Conservation (phyloP, 2,329 filamentous ascomycete genomes). For the Lecanosticta acicola region DNA sequence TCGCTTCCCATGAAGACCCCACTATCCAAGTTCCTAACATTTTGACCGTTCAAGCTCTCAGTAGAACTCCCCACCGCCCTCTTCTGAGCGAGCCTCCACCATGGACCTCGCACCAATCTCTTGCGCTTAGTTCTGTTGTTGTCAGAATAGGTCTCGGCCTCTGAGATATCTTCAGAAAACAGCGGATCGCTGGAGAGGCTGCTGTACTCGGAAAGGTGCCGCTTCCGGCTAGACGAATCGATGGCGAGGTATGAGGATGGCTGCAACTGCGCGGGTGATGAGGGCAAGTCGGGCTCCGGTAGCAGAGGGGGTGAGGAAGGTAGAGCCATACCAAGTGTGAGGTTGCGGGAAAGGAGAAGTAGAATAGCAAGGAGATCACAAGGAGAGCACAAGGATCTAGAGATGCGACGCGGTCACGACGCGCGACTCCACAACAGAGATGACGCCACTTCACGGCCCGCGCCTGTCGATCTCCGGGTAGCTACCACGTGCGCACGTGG, state of each 20-base stretch:
- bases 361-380: too few relatives aligned
- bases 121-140: constrained; percentile 57
- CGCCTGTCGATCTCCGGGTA: too few relatives aligned
- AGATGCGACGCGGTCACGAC: too few relatives aligned
- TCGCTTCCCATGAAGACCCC: constrained; percentile 65
- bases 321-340: constrained; percentile 26
- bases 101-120: constrained; percentile 59
- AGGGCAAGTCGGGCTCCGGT: constrained; percentile 18
- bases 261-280: constrained; percentile 20
- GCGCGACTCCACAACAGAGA: too few relatives aligned
- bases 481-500: too few relatives aligned
- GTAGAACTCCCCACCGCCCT: constrained; percentile 1
- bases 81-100: constrained; percentile 50
- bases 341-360: too few relatives aligned
- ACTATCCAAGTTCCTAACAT: constrained; percentile 58
- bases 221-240: constrained; percentile 23
- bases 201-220: constrained; percentile 25
- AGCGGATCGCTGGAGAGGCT: constrained; percentile 62
- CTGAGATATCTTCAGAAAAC: constrained; percentile 61
- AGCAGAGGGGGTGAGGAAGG: constrained; percentile 30
- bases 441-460: too few relatives aligned
- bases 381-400: too few relatives aligned
- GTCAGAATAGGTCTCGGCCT: constrained; percentile 55
- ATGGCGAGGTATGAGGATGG: constrained; percentile 11
- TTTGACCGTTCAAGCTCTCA: constrained; percentile 25